Conservation (phyloP, 257 asterid species). For the Plantago major region DNA sequence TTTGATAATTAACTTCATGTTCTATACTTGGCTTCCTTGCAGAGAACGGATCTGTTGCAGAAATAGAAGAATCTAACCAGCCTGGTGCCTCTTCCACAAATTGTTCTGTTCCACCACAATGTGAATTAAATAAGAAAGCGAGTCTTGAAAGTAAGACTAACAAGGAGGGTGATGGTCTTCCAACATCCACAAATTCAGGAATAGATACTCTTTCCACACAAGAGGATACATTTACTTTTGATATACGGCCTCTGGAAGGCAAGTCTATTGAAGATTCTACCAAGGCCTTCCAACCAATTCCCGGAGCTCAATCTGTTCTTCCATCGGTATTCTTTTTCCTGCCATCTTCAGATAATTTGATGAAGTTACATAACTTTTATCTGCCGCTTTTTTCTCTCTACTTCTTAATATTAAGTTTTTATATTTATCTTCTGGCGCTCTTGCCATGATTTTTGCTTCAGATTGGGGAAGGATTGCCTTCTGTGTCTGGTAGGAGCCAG, state of each 20-base stretch:
- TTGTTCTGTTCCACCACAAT: slow-evolving; percentile 31
- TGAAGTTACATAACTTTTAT: slow-evolving; percentile 3
- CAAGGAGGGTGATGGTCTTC: slow-evolving; percentile 24
- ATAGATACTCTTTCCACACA: slow-evolving; percentile 36
- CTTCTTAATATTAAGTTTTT: background rate
- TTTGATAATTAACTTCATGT: slow-evolving; percentile 6
- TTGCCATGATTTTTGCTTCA: slow-evolving; percentile 27
- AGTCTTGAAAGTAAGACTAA: slow-evolving; percentile 24
- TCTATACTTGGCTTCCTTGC: slow-evolving; percentile 28
- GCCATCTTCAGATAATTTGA: slow-evolving; percentile 13
- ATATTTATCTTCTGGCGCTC: slow-evolving; percentile 1
- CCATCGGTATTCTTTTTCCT: slow-evolving; percentile 40
- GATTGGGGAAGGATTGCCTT: slow-evolving; percentile 50
- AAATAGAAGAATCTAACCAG: slow-evolving; percentile 30
- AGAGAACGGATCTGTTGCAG: slow-evolving; percentile 38
- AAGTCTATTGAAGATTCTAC: slow-evolving; percentile 41
- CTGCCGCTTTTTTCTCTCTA: background rate
- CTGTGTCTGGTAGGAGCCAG: slow-evolving; percentile 41
- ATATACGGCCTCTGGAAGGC: slow-evolving; percentile 43
- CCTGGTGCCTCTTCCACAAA: slow-evolving; percentile 19
- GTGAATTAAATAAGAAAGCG: slow-evolving; percentile 26
- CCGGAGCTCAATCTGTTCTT: slow-evolving; percentile 38
- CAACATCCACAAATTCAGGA: slow-evolving; percentile 26
- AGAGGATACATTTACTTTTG: slow-evolving; percentile 58
- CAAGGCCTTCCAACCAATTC: slow-evolving; percentile 34